phyloP scores from a whole-genome alignment of 805 yeast species.

The Kodamaea fukazawae region DNA sequence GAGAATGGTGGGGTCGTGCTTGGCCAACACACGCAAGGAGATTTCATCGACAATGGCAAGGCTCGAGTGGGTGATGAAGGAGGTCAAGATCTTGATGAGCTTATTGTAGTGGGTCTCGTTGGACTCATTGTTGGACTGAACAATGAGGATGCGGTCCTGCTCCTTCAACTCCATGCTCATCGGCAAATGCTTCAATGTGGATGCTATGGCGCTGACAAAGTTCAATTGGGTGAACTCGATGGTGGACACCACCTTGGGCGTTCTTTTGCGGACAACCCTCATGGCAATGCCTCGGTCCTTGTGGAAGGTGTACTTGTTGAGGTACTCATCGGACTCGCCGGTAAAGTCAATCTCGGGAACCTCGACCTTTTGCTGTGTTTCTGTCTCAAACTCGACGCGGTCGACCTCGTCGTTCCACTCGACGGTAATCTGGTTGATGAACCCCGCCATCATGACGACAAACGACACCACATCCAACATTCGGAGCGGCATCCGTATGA shows the following conservation, averaged over 20 bases:
- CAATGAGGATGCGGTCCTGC: slow-evolving; percentile 23
- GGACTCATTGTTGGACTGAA: slow-evolving; percentile 15
- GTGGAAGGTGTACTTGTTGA: slow-evolving; percentile 28
- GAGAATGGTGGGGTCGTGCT: slow-evolving; percentile 29
- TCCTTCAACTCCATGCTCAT: slow-evolving; percentile 31
- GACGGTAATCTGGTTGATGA: slow-evolving; percentile 40
- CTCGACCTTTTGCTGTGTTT: slow-evolving; percentile 3
- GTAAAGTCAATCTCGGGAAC: slow-evolving; percentile 5
- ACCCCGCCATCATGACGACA: slow-evolving; percentile 42
- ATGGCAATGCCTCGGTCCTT: slow-evolving; percentile 40
- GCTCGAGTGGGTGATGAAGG: slow-evolving; percentile 33
- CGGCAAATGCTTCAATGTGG: slow-evolving; percentile 49
- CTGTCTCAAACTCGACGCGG: background rate
- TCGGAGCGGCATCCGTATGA: slow-evolving; percentile 25
- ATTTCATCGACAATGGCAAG: slow-evolving; percentile 18
- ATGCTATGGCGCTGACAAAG: slow-evolving; percentile 52
- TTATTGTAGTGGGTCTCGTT: slow-evolving; percentile 27
- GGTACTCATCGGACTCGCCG: slow-evolving; percentile 15
- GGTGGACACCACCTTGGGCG: slow-evolving; percentile 15
- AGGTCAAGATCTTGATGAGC: slow-evolving; percentile 38
- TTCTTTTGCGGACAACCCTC: slow-evolving; percentile 18
- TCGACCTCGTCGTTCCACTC: slow-evolving; percentile 17
- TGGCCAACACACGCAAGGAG: slow-evolving; percentile 11
- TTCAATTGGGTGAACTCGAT: slow-evolving; percentile 48
- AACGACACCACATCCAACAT: slow-evolving; percentile 33